These are phyloP conservation scores for Rhododendron williamsianum DNA, from an alignment of 148 eudicot species.

Conservation along the genomic window DNA sequence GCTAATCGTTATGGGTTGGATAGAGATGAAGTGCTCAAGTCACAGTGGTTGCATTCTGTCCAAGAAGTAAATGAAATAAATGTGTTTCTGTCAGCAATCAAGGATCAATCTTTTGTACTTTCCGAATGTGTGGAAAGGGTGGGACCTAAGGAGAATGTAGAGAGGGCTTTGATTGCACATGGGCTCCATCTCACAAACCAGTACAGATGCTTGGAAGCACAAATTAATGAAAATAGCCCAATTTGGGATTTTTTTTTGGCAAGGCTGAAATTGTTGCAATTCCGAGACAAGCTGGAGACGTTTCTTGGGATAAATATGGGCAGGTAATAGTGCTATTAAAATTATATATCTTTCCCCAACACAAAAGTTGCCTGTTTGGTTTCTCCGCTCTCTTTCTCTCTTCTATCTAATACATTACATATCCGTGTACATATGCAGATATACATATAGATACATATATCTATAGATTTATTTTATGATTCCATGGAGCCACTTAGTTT, in stretches of 20 bases:
- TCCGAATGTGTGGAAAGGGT: constrained; percentile 71
- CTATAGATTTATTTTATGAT: neutral
- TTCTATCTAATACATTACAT: neutral
- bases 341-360: neutral
- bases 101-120: constrained; percentile 75
- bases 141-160: constrained; percentile 81
- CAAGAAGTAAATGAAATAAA: constrained; percentile 59
- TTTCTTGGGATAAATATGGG: constrained; percentile 97
- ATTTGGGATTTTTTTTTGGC: constrained; percentile 70
- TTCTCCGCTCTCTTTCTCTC: neutral
- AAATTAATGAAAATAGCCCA: constrained; percentile 29
- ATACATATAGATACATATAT: neutral
- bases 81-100: constrained; percentile 60
- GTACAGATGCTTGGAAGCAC: constrained; percentile 46
- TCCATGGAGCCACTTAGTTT: neutral
- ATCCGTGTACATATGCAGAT: neutral
- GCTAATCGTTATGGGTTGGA: constrained; percentile 76
- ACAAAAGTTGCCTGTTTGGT: neutral
- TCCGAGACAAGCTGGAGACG: constrained; percentile 88
- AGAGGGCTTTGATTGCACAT: constrained; percentile 53
- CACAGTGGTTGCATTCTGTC: constrained; percentile 77
- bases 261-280: constrained; percentile 78
- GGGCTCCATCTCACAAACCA: constrained; percentile 70
- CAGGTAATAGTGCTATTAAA: constrained; percentile 49
- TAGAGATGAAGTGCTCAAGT: constrained; percentile 72